Conservation (phyloP, 2,329 filamentous ascomycete species). For the Fusarium foetens region DNA sequence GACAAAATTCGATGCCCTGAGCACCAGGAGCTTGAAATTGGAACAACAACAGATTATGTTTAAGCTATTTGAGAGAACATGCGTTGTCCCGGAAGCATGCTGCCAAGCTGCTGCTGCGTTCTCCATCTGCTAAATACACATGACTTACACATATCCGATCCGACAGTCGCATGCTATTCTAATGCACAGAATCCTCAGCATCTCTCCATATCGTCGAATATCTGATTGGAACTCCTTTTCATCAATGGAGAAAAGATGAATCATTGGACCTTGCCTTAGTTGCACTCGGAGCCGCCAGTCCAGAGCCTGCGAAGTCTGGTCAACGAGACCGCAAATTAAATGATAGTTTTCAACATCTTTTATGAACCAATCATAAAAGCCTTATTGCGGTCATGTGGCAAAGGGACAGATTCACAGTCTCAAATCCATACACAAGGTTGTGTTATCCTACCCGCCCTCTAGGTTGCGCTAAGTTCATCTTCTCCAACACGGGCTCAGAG, state of each 20-base stretch:
- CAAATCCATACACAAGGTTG: background rate
- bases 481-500: too few species aligned
- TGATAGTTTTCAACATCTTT: background rate
- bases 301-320: background rate
- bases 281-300: background rate
- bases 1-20: background rate
- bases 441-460: background rate
- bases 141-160: background rate
- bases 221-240: background rate
- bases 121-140: background rate
- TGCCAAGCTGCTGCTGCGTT: background rate
- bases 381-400: background rate
- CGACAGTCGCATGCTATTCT: background rate
- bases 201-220: background rate
- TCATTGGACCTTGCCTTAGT: background rate
- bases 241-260: too few species aligned
- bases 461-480: background rate
- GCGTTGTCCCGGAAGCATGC: background rate
- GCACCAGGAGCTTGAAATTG: background rate
- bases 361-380: background rate
- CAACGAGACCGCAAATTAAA: background rate
- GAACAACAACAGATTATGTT: background rate
- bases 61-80: background rate
- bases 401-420: background rate
- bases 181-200: background rate